Evolutionary conservation across 352 stramenopile species (phyloP).

Genomic region (Globisporangium spiculum): DNA sequence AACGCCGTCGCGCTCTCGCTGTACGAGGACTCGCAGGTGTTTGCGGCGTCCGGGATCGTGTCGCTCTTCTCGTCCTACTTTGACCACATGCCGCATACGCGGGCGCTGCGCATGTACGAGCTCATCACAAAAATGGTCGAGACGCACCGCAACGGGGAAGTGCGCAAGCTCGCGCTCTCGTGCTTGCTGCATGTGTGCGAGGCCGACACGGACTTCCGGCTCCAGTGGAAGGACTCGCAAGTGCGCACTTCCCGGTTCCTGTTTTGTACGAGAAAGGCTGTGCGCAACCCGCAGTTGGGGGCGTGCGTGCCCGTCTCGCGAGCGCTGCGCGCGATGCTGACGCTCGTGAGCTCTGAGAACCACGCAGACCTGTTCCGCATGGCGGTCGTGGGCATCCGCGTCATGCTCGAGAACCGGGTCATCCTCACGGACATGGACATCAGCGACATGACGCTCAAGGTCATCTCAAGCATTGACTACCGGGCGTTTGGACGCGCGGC

Average conservation of each 20-base stretch:
- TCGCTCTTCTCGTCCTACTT: slow-evolving; percentile 80
- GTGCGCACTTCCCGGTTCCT: slow-evolving; percentile 76
- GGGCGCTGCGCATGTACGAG: slow-evolving; percentile 79
- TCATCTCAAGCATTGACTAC: slow-evolving; percentile 82
- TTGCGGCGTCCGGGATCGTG: slow-evolving; percentile 55
- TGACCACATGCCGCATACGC: slow-evolving; percentile 65
- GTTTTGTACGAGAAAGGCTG: slow-evolving; percentile 37
- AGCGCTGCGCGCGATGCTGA: slow-evolving; percentile 63
- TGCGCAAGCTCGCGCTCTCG: slow-evolving; percentile 57
- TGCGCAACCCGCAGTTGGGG: slow-evolving; percentile 40
- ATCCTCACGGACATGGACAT: slow-evolving; percentile 83
- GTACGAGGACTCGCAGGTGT: slow-evolving; percentile 65
- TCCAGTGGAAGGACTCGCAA: slow-evolving; percentile 67
- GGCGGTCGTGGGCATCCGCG: slow-evolving; percentile 63
- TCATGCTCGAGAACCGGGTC: slow-evolving; percentile 78
- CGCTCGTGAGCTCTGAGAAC: slow-evolving; percentile 71
- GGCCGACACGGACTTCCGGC: slow-evolving; percentile 53
- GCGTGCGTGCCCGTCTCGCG: slow-evolving; percentile 59
- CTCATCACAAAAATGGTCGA: slow-evolving; percentile 64
- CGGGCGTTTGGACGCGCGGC: slow-evolving; percentile 76
- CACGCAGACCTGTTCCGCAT: slow-evolving; percentile 68
- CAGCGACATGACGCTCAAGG: slow-evolving; percentile 73
- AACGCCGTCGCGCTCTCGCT: slow-evolving; percentile 61
- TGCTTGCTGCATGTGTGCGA: slow-evolving; percentile 75
- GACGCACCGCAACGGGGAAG: slow-evolving; percentile 56